These are phyloP conservation scores for Euphrasia arctica DNA, from an alignment of 305 asterid genomes.

Conservation along the genomic window DNA sequence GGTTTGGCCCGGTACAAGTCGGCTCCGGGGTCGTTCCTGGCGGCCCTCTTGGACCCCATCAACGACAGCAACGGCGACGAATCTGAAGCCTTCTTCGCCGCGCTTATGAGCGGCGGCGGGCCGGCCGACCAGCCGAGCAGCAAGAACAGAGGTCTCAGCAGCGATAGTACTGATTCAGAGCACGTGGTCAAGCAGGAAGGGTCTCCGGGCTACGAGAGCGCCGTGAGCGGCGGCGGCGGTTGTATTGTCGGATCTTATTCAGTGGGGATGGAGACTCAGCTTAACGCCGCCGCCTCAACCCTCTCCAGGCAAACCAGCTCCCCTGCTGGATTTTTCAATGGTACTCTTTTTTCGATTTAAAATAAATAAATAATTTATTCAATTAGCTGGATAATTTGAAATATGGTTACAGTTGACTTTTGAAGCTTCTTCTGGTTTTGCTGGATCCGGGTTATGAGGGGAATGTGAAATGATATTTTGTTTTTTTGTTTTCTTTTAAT, in stretches of 20 bases:
- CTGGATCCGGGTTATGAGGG: neutral
- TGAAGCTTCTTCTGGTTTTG: neutral
- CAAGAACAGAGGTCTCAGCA: conserved; percentile 15
- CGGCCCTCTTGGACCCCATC: conserved; percentile 43
- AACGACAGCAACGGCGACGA: conserved; percentile 40
- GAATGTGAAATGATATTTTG: neutral
- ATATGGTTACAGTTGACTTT: neutral
- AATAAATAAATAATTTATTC: neutral
- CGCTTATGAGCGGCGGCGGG: conserved; percentile 37
- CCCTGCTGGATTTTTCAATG: conserved; percentile 85
- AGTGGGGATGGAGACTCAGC: conserved; percentile 48
- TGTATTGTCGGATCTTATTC: conserved; percentile 53
- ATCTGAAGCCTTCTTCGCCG: conserved; percentile 63
- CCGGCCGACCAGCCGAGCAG: conserved; percentile 27
- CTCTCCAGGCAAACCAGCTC: conserved; percentile 82
- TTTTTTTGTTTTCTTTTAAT: neutral
- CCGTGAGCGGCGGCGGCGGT: conserved; percentile 47
- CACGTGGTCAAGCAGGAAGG: conserved; percentile 44
- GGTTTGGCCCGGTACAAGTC: conserved; percentile 69
- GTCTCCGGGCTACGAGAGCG: conserved; percentile 38
- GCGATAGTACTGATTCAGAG: neutral
- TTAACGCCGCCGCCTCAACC: conserved; percentile 26
- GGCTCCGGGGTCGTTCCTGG: conserved; percentile 77
- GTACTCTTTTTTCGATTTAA: conserved; percentile 32
- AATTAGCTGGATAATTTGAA: neutral